Conservation (phyloP, 306 rosid species). For the Rubus idaeus region DNA sequence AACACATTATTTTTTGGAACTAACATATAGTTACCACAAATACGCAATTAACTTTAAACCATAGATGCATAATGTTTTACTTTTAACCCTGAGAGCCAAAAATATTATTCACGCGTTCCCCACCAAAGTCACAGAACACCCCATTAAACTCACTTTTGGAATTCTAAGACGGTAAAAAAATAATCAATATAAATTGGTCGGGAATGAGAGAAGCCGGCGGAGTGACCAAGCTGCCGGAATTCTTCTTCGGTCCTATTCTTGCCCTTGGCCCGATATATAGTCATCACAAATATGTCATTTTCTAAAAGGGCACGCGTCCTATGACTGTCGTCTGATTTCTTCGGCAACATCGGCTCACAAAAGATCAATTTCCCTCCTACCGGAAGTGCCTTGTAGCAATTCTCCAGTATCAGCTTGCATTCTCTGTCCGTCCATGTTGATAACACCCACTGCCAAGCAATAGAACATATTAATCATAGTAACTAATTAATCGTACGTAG, state of each 20-base stretch:
- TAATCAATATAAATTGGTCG: conserved; percentile 60
- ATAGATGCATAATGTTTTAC: too few species aligned
- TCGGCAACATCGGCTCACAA: conserved; percentile 84
- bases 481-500: not conserved
- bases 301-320: conserved; percentile 72
- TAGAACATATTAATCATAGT: not conserved
- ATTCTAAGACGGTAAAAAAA: conserved; percentile 66
- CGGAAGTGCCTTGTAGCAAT: conserved; percentile 72
- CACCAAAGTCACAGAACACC: not conserved
- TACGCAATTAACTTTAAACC: too few species aligned
- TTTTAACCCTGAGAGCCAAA: not conserved
- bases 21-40: too few species aligned
- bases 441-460: conserved; percentile 66
- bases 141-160: conserved; percentile 47
- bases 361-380: conserved; percentile 77
- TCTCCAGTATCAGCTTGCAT: conserved; percentile 65
- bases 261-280: conserved; percentile 73
- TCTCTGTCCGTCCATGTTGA: conserved; percentile 90
- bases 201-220: conserved; percentile 61
- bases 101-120: not conserved
- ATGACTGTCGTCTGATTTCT: conserved; percentile 66
- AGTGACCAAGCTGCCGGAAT: conserved; percentile 48
- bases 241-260: conserved; percentile 75
- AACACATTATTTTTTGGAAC: too few species aligned
- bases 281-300: conserved; percentile 85